These are phyloP conservation scores for Auxenochlorella pyrenoidosa DNA, from an alignment of 139 green algal species.

Conservation along the genomic window DNA sequence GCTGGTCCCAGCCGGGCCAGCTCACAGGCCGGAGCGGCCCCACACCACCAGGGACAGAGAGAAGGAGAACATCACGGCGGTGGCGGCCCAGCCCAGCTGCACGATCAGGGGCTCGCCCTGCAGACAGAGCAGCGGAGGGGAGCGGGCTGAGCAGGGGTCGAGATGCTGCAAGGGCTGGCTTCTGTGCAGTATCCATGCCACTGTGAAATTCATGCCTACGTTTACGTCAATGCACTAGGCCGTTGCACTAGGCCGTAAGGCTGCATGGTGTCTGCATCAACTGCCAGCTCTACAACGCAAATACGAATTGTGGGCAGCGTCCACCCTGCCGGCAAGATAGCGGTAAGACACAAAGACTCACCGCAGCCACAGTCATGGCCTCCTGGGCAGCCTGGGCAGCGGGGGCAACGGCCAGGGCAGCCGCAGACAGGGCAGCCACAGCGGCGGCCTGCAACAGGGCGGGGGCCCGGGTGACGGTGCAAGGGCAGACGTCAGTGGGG, in stretches of 20 bases:
- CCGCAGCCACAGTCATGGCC: conserved; percentile 82
- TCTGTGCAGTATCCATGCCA: too few relatives aligned
- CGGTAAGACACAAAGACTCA: conserved; percentile 23
- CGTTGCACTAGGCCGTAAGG: neutral
- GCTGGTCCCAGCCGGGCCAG: neutral
- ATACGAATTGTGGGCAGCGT: too few relatives aligned
- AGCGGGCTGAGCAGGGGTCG: too few relatives aligned
- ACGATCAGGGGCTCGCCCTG: conserved; percentile 88
- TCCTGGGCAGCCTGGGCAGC: conserved; percentile 86
- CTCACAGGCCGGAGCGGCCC: conserved; percentile 87
- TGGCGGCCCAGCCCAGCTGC: conserved; percentile 86
- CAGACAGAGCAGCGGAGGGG: too few relatives aligned
- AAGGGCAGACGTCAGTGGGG: neutral
- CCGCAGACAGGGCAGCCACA: conserved; percentile 60
- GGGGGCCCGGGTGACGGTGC: too few relatives aligned
- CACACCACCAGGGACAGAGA: conserved; percentile 90
- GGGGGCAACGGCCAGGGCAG: conserved; percentile 70
- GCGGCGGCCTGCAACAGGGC: conserved; percentile 41
- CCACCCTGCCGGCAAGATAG: too few relatives aligned
- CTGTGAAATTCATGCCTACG: too few relatives aligned
- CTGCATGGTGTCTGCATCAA: neutral
- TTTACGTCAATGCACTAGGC: too few relatives aligned
- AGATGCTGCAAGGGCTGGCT: too few relatives aligned
- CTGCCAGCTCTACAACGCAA: too few relatives aligned
- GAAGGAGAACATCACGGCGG: conserved; percentile 91